Conservation (phyloP, 768 basidiomycete species). For the Lanmaoa pseudosensibilis region DNA sequence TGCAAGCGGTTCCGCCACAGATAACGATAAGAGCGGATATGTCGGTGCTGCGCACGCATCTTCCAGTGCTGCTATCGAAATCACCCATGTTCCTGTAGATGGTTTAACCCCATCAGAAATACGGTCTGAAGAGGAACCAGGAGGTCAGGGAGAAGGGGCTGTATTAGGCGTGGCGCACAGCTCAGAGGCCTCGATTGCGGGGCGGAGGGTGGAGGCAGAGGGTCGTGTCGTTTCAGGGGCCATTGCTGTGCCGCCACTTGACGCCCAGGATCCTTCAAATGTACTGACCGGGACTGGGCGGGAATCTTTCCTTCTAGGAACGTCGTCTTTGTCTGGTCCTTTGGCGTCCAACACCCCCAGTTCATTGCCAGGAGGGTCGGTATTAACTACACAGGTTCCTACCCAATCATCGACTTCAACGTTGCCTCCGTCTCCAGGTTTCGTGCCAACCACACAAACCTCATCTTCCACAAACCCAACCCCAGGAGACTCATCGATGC, state of each 20-base stretch:
- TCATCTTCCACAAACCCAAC: conserved; percentile 7
- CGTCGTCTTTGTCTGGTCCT: conserved; percentile 8
- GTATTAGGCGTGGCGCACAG: conserved; percentile 22
- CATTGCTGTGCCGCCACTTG: conserved; percentile 25
- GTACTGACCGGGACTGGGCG: conserved; percentile 5
- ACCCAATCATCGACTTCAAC: conserved; percentile 5
- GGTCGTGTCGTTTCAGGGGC: conserved; percentile 19
- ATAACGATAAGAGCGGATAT: conserved; percentile 6
- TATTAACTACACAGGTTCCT: background rate
- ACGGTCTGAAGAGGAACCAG: conserved; percentile 1
- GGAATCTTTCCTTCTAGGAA: conserved; percentile 16
- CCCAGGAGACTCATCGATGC: conserved; percentile 26
- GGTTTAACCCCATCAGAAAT: conserved; percentile 1
- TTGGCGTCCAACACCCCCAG: conserved; percentile 8
- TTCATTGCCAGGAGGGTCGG: conserved; percentile 4
- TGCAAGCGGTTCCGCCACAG: background rate
- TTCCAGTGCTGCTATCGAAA: conserved; percentile 3
- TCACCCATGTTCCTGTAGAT: background rate
- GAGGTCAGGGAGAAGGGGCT: conserved; percentile 11
- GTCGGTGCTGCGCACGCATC: background rate
- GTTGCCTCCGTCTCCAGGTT: background rate
- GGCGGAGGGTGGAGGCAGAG: conserved; percentile 21
- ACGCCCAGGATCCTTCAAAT: conserved; percentile 27
- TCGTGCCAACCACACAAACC: background rate
- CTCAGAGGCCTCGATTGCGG: conserved; percentile 16